Evolutionary conservation across 257 asterid genomes (phyloP), one percentile per base, ranked within the genome.

Genomic region (Solanum appendiculatum): DNA sequence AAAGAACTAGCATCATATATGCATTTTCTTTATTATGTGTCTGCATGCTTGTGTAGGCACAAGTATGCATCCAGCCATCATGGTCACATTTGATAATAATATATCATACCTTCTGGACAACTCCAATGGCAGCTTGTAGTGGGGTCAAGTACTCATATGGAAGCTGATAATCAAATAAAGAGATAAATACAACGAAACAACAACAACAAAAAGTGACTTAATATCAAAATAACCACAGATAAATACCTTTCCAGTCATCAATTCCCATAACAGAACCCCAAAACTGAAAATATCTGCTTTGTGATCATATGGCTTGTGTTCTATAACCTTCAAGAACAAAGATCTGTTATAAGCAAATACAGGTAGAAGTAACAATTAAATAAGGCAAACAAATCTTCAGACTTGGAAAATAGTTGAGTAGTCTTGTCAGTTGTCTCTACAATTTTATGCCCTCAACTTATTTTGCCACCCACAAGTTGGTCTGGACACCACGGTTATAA

Each of bases 101-200:
- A 10, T 39, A 40, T 29, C 87, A 42, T 86, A 97, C 99, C 95
- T 95, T 95, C 88, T 95, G 99, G 90, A 97, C 99, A 85, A 97
- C 99, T 46, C 99, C 99, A 69, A 97, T 97, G 31, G 99, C 99
- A n/a, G 99, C 99, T 93, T 97, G 99, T 89, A 97, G 88, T 63
- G 99, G 99, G 72, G 99, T 97, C 82, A 95, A 90, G 91, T 94
- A 95, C 90, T 94, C 99, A n/a, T 97, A 97, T 10, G 99, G 99
- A 70, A 97, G 94, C 99, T 97, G 98, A 86, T 40, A 72, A 84
- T 70, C 42, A 82, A 83, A 87, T 37, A 29, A 68, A 51, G 18
- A 66, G 46, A 86, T 80, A 83, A 60, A 82, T 13, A 14, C 54
- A 88, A 78, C 37, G 40, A 78, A 78, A 44, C n/a, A 74, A 27